Evolutionary conservation across 768 basidiomycete genomes (phyloP).

Genomic region (Lenzites betulinus): DNA sequence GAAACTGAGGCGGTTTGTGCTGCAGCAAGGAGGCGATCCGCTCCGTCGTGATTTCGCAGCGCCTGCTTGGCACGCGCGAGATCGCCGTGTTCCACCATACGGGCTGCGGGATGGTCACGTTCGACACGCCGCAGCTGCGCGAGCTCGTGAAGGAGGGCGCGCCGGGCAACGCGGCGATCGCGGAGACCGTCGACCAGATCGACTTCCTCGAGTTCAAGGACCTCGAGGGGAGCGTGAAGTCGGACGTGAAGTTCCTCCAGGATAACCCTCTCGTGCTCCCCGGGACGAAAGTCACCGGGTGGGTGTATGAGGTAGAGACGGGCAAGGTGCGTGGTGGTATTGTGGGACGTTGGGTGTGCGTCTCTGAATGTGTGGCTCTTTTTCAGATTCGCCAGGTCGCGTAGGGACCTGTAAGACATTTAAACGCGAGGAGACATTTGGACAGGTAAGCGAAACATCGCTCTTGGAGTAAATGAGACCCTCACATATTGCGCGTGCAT

Average conservation of each 20-base stretch:
- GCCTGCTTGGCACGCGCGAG: conserved; percentile 68
- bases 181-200: conserved; percentile 42
- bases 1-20: not conserved
- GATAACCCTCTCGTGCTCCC: conserved; percentile 56
- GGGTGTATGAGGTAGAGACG: conserved; percentile 65
- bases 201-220: conserved; percentile 57
- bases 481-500: no score
- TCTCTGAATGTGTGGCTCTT: not conserved
- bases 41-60: conserved; percentile 70
- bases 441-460: no score
- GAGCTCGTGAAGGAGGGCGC: conserved; percentile 49
- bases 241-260: conserved; percentile 60
- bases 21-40: conserved; percentile 63
- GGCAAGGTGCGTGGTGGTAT: conserved; percentile 48
- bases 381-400: conserved; percentile 24
- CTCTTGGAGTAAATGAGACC: no score
- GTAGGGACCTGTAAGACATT: no score
- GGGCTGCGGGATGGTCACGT: conserved; percentile 72
- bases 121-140: conserved; percentile 53
- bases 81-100: conserved; percentile 73
- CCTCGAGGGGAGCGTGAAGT: conserved; percentile 55
- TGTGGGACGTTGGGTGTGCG: not conserved
- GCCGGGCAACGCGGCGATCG: conserved; percentile 32
- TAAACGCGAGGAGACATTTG: no score
- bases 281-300: conserved; percentile 59